phyloP scores from a whole-genome alignment of 805 yeast species.

The Starmerella floricola region DNA sequence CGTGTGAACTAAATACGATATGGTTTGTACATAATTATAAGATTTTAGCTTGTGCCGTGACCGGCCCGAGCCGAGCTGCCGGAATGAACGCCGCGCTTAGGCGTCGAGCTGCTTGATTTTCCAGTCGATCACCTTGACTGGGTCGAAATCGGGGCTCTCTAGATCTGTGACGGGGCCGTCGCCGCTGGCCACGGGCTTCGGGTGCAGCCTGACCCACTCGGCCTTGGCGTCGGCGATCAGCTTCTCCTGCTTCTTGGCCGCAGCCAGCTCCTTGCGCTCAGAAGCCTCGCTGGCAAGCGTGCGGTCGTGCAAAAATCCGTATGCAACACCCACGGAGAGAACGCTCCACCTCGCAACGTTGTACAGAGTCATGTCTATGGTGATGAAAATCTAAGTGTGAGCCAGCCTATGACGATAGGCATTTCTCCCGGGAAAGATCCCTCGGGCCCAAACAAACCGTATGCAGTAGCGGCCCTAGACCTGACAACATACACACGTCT shows the following conservation, averaged over 20 bases:
- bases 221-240: slow-evolving; percentile 81
- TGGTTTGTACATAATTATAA: neutral
- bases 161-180: slow-evolving; percentile 43
- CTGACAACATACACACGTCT: too few relatives aligned
- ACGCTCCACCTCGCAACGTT: slow-evolving; percentile 73
- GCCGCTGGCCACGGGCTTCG: slow-evolving; percentile 32
- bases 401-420: slow-evolving; percentile 10
- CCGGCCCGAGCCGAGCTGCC: neutral
- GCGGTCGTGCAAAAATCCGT: slow-evolving; percentile 79
- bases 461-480: too few relatives aligned
- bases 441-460: neutral
- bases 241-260: slow-evolving; percentile 53
- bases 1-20: too few relatives aligned
- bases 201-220: slow-evolving; percentile 61
- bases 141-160: slow-evolving; percentile 84
- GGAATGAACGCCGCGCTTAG: neutral
- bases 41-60: neutral
- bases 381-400: slow-evolving; percentile 3
- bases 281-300: slow-evolving; percentile 49
- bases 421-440: neutral
- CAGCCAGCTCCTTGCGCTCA: slow-evolving; percentile 44
- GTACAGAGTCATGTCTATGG: slow-evolving; percentile 21
- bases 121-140: slow-evolving; percentile 36
- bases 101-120: slow-evolving; percentile 17
- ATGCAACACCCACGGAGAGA: slow-evolving; percentile 73